Percentiles rank a stretch among this genome's conserved stretches.
Conservation (phyloP, 2,329 filamentous ascomycete species). For the Sclerotinia spermophila region DNA sequence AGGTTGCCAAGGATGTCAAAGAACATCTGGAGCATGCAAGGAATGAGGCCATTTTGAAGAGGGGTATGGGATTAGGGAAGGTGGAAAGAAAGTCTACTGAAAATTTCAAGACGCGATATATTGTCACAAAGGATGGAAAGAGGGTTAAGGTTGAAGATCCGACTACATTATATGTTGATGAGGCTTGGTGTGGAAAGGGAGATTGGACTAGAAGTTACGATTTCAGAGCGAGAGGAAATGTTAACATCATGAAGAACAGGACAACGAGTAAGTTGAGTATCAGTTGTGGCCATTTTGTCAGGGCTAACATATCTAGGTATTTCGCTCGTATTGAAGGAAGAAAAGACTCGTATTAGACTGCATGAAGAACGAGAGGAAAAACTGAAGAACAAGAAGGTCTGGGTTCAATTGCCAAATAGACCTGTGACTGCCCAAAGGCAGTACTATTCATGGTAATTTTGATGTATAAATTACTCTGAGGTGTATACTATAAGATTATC, state of each 20-base stretch:
- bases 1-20: constrained; percentile 74
- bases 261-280: constrained; percentile 62
- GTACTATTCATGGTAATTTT: constrained; percentile 80
- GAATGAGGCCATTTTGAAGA: constrained; percentile 72
- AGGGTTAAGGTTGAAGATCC: constrained; percentile 68
- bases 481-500: constrained; percentile 16
- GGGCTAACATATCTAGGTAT: constrained; percentile 51
- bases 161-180: constrained; percentile 81
- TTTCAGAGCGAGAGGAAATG: constrained; percentile 71
- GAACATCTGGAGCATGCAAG: constrained; percentile 77
- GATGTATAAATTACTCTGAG: background rate
- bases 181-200: constrained; percentile 88
- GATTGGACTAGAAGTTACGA: constrained; percentile 51
- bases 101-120: constrained; percentile 48
- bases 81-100: constrained; percentile 27
- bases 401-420: constrained; percentile 84
- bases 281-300: background rate
- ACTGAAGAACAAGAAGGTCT: constrained; percentile 70
- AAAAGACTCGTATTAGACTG: constrained; percentile 80
- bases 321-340: constrained; percentile 83
- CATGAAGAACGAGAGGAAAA: constrained; percentile 75
- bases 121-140: constrained; percentile 72
- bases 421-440: constrained; percentile 80
- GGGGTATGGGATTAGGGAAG: constrained; percentile 76
- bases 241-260: constrained; percentile 65